phyloP scores from a whole-genome alignment of 805 yeast species.

The Kazachstania taianensis region DNA sequence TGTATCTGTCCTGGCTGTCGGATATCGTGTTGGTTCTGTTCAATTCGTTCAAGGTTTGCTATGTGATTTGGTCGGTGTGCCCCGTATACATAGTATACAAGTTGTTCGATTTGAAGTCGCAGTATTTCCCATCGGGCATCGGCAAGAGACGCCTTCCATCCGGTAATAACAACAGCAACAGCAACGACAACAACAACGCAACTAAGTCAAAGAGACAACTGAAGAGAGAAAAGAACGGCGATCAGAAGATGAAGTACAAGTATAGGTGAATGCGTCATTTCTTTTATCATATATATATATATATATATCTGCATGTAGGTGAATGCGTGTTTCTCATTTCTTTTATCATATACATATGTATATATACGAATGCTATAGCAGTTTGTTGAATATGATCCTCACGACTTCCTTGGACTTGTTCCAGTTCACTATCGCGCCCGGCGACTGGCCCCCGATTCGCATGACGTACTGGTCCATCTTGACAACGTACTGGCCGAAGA shows the following conservation, averaged over 20 bases:
- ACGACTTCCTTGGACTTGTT: conserved; percentile 13
- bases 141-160: conserved; percentile 1
- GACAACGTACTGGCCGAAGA: conserved; percentile 39
- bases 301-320: no score
- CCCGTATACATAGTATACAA: conserved; percentile 38
- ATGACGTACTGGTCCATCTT: conserved; percentile 32
- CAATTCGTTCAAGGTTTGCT: conserved; percentile 41
- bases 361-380: no score
- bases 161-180: conserved; percentile 3
- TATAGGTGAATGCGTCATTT: no score
- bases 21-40: conserved; percentile 36
- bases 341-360: conserved; percentile 5
- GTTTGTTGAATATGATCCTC: conserved; percentile 8
- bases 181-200: not conserved
- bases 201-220: conserved; percentile 33
- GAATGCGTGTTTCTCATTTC: not conserved
- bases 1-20: conserved; percentile 43
- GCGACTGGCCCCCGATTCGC: conserved; percentile 31
- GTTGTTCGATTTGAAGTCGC: conserved; percentile 21
- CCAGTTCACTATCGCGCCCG: conserved; percentile 29
- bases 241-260: conserved; percentile 29
- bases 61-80: conserved; percentile 22
- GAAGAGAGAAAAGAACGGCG: conserved; percentile 33
- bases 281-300: no score
- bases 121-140: conserved; percentile 4